Evolutionary conservation across 768 basidiomycete genomes (phyloP).

Genomic region (Leccinum boreale): DNA sequence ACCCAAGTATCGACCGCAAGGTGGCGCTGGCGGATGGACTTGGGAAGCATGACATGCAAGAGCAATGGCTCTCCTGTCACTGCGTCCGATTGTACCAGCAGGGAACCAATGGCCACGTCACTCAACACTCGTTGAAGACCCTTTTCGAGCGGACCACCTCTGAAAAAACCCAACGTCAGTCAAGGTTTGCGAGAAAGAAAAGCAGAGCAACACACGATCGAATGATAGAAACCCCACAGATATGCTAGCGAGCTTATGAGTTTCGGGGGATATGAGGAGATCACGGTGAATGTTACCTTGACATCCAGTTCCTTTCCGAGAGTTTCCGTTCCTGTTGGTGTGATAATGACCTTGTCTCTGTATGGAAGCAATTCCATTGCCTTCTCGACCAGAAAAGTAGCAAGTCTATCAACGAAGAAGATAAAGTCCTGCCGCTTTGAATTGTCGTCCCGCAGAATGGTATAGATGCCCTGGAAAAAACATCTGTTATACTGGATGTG

Average conservation of each 20-base stretch:
- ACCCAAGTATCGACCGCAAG: conserved; percentile 73
- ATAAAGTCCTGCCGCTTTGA: conserved; percentile 84
- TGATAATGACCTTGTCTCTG: conserved; percentile 53
- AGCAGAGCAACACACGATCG: conserved; percentile 60
- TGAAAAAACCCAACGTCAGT: conserved; percentile 28
- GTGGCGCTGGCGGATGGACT: conserved; percentile 61
- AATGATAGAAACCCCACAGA: conserved; percentile 88
- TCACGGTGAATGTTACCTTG: conserved; percentile 39
- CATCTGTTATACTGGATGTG: not conserved
- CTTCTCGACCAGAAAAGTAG: conserved; percentile 80
- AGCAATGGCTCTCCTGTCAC: conserved; percentile 85
- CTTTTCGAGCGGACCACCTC: conserved; percentile 86
- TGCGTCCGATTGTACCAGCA: conserved; percentile 87
- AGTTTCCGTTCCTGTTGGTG: conserved; percentile 58
- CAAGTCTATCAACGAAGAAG: conserved; percentile 85
- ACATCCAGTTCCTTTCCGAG: conserved; percentile 62
- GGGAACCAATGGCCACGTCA: conserved; percentile 81
- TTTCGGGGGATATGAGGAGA: not conserved
- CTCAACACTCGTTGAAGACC: conserved; percentile 88
- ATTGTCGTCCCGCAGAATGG: conserved; percentile 72
- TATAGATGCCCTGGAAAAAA: conserved; percentile 74
- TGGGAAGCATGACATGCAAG: conserved; percentile 77
- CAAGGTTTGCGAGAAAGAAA: not conserved
- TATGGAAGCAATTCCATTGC: conserved; percentile 84
- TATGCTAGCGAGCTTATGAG: conserved; percentile 39